Evolutionary conservation across 1,284 basidiomycete genomes (phyloP).

Genomic region (Violaceomyces palustris): DNA sequence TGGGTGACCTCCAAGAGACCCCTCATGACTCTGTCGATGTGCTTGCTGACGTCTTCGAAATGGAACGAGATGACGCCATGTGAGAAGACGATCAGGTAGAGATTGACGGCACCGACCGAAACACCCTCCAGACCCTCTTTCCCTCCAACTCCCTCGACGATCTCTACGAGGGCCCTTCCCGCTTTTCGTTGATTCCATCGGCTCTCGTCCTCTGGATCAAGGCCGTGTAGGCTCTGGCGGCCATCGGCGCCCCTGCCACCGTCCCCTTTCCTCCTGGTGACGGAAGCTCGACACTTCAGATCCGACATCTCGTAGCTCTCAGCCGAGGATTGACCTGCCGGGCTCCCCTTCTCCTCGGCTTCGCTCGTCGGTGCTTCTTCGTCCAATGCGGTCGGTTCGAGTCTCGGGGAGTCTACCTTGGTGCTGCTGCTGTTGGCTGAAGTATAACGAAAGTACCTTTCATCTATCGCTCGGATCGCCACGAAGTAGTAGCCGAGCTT

Average conservation of each 20-base stretch:
- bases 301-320: too few relatives aligned
- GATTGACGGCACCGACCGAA: conserved; percentile 70
- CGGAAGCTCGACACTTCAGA: too few relatives aligned
- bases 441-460: conserved; percentile 60
- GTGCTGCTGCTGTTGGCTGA: conserved; percentile 39
- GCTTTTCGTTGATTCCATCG: neutral
- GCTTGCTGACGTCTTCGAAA: conserved; percentile 83
- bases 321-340: too few relatives aligned
- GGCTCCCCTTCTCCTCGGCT: too few relatives aligned
- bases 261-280: too few relatives aligned
- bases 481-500: conserved; percentile 89
- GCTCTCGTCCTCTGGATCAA: neutral
- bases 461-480: conserved; percentile 75
- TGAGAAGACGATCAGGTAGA: conserved; percentile 83
- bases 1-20: conserved; percentile 57
- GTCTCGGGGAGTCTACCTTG: too few relatives aligned
- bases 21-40: conserved; percentile 72
- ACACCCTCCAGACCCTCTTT: conserved; percentile 62
- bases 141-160: conserved; percentile 59
- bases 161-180: conserved; percentile 57
- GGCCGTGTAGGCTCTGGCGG: conserved; percentile 44
- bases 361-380: too few relatives aligned
- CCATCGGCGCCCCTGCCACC: too few relatives aligned
- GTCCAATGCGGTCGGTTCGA: too few relatives aligned
- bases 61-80: conserved; percentile 90